A percentile compares a stretch with the other conserved stretches of the same genome.
These are phyloP conservation scores for Meira nashicola DNA, from an alignment of 1,284 basidiomycete genomes.

Conservation along the genomic window DNA sequence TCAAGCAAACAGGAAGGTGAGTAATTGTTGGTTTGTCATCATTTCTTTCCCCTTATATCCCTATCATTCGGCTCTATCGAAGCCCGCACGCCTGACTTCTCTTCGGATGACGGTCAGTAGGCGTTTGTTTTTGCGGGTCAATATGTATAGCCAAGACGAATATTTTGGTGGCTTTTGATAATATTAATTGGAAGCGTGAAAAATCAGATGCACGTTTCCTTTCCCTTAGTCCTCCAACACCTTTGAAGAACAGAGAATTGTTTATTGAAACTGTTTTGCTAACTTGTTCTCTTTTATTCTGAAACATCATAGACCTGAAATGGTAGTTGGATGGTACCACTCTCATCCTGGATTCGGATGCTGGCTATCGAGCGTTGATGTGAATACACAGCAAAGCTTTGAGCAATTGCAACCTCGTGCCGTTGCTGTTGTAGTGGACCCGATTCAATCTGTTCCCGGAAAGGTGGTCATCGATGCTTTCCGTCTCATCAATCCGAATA, in stretches of 20 bases:
- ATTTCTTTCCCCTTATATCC: background rate
- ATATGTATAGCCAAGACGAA: slow-evolving; percentile 11
- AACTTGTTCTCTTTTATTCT: background rate
- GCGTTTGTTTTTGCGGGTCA: slow-evolving; percentile 8
- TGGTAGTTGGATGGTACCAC: slow-evolving; percentile 99
- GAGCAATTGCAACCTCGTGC: slow-evolving; percentile 91
- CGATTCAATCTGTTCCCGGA: slow-evolving; percentile 92
- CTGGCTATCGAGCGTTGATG: slow-evolving; percentile 97
- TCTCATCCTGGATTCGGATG: slow-evolving; percentile 99
- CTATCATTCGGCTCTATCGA: slow-evolving; percentile 7
- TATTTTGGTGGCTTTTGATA: background rate
- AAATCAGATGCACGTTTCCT: background rate
- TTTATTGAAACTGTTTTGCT: too few relatives aligned
- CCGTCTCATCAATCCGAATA: slow-evolving; percentile 59
- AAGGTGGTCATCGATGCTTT: slow-evolving; percentile 97
- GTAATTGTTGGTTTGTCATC: slow-evolving; percentile 29
- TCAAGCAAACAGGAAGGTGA: slow-evolving; percentile 96
- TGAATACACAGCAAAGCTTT: slow-evolving; percentile 99
- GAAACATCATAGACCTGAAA: slow-evolving; percentile 68
- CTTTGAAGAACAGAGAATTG: too few relatives aligned
- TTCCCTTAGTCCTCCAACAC: background rate
- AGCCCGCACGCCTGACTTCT: slow-evolving; percentile 10
- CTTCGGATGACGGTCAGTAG: slow-evolving; percentile 6
- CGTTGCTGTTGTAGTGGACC: slow-evolving; percentile 96
- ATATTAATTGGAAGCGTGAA: background rate